Percentiles rank a stretch among this genome's conserved stretches.
Evolutionary conservation across 148 eudicot genomes (phyloP).

Genomic region (Rhododendron vialii): DNA sequence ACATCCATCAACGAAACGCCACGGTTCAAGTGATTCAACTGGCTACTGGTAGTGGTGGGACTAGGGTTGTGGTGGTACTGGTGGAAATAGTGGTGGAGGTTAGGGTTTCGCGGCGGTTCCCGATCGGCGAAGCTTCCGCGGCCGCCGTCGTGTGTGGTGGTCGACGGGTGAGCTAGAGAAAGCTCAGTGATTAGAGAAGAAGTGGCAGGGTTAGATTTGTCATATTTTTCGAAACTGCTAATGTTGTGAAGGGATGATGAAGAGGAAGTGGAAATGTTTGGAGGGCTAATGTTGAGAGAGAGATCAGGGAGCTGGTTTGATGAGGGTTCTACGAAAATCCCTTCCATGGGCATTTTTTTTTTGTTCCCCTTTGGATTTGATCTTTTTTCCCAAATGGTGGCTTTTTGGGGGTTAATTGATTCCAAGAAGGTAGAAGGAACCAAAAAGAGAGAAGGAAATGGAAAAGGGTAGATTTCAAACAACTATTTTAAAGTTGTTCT

Average conservation of each 20-base stretch:
- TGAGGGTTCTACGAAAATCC: conserved; percentile 35
- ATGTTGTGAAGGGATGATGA: neutral
- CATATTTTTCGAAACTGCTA: neutral
- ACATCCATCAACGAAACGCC: conserved; percentile 26
- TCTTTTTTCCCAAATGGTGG: neutral
- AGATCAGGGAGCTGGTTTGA: conserved; percentile 46
- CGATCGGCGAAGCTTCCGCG: conserved; percentile 4
- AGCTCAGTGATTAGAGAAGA: conserved; percentile 22
- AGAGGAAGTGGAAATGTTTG: conserved; percentile 14
- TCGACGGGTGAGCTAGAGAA: conserved; percentile 32
- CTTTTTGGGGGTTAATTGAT: neutral
- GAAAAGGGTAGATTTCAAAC: neutral
- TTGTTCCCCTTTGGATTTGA: neutral
- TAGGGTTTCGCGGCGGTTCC: conserved; percentile 25
- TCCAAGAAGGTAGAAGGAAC: neutral
- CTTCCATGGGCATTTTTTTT: conserved; percentile 43
- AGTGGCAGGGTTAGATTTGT: neutral
- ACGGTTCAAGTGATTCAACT: conserved; percentile 22
- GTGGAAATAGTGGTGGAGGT: conserved; percentile 11
- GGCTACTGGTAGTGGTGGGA: neutral
- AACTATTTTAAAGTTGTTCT: neutral
- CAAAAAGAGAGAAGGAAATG: neutral
- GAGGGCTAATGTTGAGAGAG: conserved; percentile 51
- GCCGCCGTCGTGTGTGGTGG: neutral
- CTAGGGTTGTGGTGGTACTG: conserved; percentile 6